Evolutionary conservation across 2,329 filamentous ascomycete genomes (phyloP), one percentile per base, ranked within the genome.

Genomic region (Xylaria sp.): DNA sequence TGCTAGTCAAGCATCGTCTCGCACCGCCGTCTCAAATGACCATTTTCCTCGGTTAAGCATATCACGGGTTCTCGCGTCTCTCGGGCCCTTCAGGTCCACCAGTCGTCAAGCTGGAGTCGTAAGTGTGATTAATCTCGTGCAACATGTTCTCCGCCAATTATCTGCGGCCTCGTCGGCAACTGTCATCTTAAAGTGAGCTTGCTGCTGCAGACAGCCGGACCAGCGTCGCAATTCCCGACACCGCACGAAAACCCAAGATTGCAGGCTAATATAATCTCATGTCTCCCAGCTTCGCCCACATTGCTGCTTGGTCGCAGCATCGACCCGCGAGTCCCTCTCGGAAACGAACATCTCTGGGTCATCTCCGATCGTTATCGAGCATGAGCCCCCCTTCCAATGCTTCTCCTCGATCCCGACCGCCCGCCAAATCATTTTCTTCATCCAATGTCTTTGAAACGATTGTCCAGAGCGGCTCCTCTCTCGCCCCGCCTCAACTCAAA

Each of bases 321-420:
- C 72, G 70, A 65, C 68, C 65, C 64, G 67, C 68, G 57, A 73
- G 64, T 66, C 73, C 74, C 55, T 75, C 71, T 49, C 72, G 73
- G 31, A 73, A 74, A 61, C 72, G 73, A 48, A 76, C 79, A 48
- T 58, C 62, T 40, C 74, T 82, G 48, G 80, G 81, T 59, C 83
- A 86, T 68, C 75, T 85, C 58, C 78, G 83, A 63, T 83, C 83
- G 41, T 76, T 85, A 13, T 85, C 84, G 13, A 83, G 79, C 60
- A 80, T 85, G 63, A 79, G 74, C 5, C 77, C 77, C 33, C 80
- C 83, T 33, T 48, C 55, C 27, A 77, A 74, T 35, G 71, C 74
- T 23, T 75, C 74, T 46, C 72, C 70, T n/a, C 76, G 74, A 54
- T 75, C 78, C 23, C 76, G 76, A 60, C 77, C 78, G 17, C 73